Evolutionary conservation across 2,329 filamentous ascomycete genomes (phyloP).

Genomic region (Sporothrix pseudoabietina): DNA sequence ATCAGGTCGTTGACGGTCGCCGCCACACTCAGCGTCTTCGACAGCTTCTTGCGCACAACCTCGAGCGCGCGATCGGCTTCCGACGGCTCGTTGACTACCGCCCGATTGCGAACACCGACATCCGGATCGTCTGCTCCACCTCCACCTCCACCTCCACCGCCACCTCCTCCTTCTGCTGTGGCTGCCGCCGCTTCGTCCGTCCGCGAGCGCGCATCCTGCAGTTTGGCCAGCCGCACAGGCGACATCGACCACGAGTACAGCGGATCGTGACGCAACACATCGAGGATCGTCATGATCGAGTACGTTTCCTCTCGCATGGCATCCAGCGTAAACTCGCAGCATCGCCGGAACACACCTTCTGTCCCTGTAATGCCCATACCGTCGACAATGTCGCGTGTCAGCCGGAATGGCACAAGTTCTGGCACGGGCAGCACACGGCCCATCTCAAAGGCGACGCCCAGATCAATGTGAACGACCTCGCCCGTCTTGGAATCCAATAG

Average conservation of each 20-base stretch:
- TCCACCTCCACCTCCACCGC: constrained; percentile 44
- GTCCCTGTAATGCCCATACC: constrained; percentile 95
- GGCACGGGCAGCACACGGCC: constrained; percentile 93
- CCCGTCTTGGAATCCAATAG: constrained; percentile 85
- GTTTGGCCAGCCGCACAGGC: constrained; percentile 63
- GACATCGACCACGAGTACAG: constrained; percentile 95
- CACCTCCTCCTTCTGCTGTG: constrained; percentile 35
- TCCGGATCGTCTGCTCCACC: constrained; percentile 11
- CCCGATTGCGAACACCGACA: constrained; percentile 44
- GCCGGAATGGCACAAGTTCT: constrained; percentile 90
- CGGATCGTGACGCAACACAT: constrained; percentile 97
- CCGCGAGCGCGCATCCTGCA: constrained; percentile 59
- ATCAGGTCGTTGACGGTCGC: constrained; percentile 97
- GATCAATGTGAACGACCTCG: constrained; percentile 94
- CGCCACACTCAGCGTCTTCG: constrained; percentile 88
- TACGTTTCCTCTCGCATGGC: constrained; percentile 93
- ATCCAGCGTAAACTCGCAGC: constrained; percentile 96
- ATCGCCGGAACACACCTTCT: constrained; percentile 95
- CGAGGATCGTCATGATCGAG: constrained; percentile 97
- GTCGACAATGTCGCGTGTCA: constrained; percentile 93
- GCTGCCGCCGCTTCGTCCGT: constrained; percentile 46
- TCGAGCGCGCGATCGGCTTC: constrained; percentile 91
- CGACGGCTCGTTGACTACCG: constrained; percentile 57
- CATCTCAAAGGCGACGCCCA: constrained; percentile 96
- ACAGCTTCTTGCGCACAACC: constrained; percentile 93